Evolutionary conservation across 2,329 filamentous ascomycete genomes (phyloP).

Genomic region (Apiospora hydei): DNA sequence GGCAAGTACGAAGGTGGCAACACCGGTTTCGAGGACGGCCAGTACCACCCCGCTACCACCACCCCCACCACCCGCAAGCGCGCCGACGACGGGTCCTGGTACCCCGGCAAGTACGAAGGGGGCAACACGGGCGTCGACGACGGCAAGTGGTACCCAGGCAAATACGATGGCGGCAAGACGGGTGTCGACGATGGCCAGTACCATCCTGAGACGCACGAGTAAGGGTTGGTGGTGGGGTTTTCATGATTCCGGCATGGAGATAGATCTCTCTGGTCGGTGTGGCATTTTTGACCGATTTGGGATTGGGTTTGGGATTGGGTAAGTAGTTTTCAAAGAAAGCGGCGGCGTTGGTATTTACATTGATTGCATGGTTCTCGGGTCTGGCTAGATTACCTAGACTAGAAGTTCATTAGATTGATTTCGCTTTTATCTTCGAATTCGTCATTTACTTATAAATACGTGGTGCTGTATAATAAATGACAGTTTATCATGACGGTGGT

Average conservation of each 20-base stretch:
- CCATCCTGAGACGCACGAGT: not conserved
- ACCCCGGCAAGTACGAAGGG: not conserved
- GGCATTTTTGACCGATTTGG: not conserved
- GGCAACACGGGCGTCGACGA: conserved; percentile 3
- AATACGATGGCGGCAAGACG: not conserved
- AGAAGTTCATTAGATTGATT: not conserved
- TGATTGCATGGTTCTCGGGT: not conserved
- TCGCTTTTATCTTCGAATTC: not conserved
- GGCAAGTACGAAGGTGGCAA: conserved; percentile 20
- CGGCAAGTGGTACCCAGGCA: conserved; percentile 10
- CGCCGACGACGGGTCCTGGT: conserved; percentile 4
- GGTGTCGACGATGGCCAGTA: not conserved
- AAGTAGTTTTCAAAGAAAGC: too few relatives aligned
- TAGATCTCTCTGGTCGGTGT: not conserved
- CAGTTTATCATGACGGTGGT: too few relatives aligned
- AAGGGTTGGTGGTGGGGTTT: not conserved
- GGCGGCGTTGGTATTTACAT: conserved; percentile 9
- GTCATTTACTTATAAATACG: not conserved
- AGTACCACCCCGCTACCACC: conserved; percentile 8
- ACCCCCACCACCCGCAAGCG: conserved; percentile 21
- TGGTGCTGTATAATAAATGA: too few relatives aligned
- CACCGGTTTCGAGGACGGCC: not conserved
- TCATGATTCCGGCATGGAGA: not conserved
- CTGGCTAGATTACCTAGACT: too few relatives aligned
- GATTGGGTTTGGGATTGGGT: not conserved